Evolutionary conservation across 495 filamentous ascomycete genomes (phyloP), one percentile per base, ranked within the genome.

Genomic region (Neurospora cerealis): DNA sequence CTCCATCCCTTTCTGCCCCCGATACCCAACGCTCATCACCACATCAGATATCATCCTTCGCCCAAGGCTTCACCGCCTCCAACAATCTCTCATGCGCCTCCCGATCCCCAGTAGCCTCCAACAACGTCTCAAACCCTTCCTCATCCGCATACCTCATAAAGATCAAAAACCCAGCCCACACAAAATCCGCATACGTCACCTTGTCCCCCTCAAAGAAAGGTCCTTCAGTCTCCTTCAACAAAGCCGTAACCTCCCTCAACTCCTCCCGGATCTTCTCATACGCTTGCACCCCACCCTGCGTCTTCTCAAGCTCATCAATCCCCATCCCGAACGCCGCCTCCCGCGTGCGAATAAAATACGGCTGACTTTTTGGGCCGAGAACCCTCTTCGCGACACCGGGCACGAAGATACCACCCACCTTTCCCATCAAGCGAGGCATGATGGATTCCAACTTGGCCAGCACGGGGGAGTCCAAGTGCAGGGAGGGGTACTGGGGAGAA

Each of bases 391-490:
- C 78, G 2, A 89, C 77, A 1, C 71, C 75, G 6, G 83, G 79
- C 0, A 87, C 32, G 24, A 80, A 80, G 39, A 84, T 69, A 0
- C 77, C 72, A 10, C 87, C 24, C 2, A 78, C 66, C 0, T 8
- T 36, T 1, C 11, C 11, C 38, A 80, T 73, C 24, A 79, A 17
- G 4, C 62, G 10, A 0, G 0, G 1, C 0, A 85, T 72, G 9
- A 77, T 2, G 7, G 70, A 38, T 24, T 81, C 75, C 2, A 88
- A 72, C 69, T 78, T 78, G 5, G 77, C 10, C 0, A 86, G 76
- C 6, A 82, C 71, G 0, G 83, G 84, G 10, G 84, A 83, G 79
- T 89, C 84, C 6, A 91, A 77, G 72, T 83, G 84, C 6, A 91
- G 72, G 0, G 85, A 79, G 6, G 15, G 28, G 54, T 66, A 66